Evolutionary conservation across 108 stramenopile species (phyloP).

Genomic region (Fragilariopsis cylindrus): DNA sequence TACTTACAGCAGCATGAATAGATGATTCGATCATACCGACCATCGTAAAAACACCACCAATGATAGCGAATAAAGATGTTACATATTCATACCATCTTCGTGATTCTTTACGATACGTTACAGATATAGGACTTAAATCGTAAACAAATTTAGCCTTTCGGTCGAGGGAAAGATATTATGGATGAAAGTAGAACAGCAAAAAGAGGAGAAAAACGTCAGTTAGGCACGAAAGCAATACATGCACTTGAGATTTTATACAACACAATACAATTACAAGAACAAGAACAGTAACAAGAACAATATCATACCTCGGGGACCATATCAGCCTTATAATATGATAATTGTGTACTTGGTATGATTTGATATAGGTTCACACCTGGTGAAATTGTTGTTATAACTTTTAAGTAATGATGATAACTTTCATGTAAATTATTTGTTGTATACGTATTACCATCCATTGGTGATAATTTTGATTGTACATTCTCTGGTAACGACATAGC

Average conservation of each 20-base stretch:
- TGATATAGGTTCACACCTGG: conserved; percentile 64
- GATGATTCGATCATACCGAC: conserved; percentile 85
- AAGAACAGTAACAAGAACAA: conserved; percentile 8
- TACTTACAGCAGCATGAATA: conserved; percentile 13
- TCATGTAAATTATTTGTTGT: conserved; percentile 73
- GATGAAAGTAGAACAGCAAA: too few species aligned
- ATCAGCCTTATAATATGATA: conserved; percentile 66
- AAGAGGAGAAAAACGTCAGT: conserved; percentile 12
- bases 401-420: conserved; percentile 93
- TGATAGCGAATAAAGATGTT: conserved; percentile 91
- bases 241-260: too few species aligned
- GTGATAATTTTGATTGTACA: conserved; percentile 51
- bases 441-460: conserved; percentile 84
- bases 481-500: conserved; percentile 27
- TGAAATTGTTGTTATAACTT: conserved; percentile 73
- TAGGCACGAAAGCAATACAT: not conserved
- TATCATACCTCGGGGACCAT: conserved; percentile 67
- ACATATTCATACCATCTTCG: conserved; percentile 93
- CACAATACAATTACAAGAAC: too few species aligned
- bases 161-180: not conserved
- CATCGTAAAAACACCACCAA: conserved; percentile 95
- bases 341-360: conserved; percentile 69
- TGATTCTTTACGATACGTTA: conserved; percentile 55
- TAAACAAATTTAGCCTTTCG: conserved; percentile 54
- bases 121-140: conserved; percentile 85